Conservation (phyloP, 2,329 filamentous ascomycete species). For the Cryphonectria japonica region DNA sequence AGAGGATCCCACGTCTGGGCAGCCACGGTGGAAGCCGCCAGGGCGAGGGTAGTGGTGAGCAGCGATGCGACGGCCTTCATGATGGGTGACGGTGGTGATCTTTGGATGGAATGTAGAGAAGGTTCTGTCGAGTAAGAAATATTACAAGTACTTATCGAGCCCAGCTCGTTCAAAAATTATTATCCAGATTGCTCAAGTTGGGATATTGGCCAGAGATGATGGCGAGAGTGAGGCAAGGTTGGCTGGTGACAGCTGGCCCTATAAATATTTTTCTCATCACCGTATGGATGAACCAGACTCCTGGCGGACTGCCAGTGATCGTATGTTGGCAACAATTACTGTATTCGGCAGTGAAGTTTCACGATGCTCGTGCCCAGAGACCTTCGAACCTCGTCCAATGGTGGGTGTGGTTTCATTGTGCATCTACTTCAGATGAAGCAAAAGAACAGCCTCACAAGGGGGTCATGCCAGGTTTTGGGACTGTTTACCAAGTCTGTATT, state of each 20-base stretch:
- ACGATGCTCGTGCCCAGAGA: background rate
- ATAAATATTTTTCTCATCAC: background rate
- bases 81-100: slow-evolving; percentile 11
- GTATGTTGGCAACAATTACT: background rate
- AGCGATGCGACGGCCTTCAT: slow-evolving; percentile 24
- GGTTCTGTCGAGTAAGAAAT: background rate
- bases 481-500: background rate
- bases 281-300: background rate
- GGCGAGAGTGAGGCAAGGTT: background rate
- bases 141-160: background rate
- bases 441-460: background rate
- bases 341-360: background rate
- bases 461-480: background rate
- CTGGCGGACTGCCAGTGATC: background rate
- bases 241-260: background rate
- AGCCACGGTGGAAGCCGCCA: slow-evolving; percentile 30
- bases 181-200: background rate
- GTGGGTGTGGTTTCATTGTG: background rate
- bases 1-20: slow-evolving; percentile 30
- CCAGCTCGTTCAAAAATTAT: background rate
- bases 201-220: background rate
- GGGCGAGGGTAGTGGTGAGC: slow-evolving; percentile 32
- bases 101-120: background rate
- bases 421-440: slow-evolving; percentile 8
- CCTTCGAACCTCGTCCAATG: background rate